phyloP scores from a whole-genome alignment of 139 green algal species.

The Closterium sp. region DNA sequence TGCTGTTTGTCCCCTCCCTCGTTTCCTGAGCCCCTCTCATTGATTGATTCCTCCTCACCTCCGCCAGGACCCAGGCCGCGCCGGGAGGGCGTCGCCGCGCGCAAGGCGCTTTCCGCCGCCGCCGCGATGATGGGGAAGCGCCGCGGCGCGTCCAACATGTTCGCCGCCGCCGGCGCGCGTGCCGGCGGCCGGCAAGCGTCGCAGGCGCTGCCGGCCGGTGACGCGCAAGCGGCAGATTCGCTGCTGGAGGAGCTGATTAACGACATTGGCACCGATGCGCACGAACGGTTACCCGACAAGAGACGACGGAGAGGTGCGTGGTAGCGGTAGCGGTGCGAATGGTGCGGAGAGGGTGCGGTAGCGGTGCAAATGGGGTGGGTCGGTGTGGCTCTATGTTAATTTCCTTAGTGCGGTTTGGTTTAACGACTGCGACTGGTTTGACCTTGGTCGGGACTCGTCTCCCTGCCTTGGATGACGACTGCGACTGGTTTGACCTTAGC shows the following conservation, averaged over 20 bases:
- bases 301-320: not conserved
- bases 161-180: not conserved
- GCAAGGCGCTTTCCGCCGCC: not conserved
- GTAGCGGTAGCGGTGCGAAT: not conserved
- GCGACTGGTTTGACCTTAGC: not conserved
- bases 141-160: not conserved
- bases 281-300: conserved; percentile 11
- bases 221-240: conserved; percentile 59
- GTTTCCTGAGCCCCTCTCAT: not conserved
- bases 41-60: not conserved
- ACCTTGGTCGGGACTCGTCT: too few relatives aligned
- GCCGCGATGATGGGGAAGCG: not conserved
- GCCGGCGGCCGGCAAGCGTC: not conserved
- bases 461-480: too few relatives aligned
- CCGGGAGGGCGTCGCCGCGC: not conserved
- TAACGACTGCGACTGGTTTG: too few relatives aligned
- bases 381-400: too few relatives aligned
- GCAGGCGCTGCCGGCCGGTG: not conserved
- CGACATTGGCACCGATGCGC: conserved; percentile 50
- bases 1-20: too few relatives aligned
- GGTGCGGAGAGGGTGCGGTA: not conserved
- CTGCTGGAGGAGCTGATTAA: conserved; percentile 79
- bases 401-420: too few relatives aligned
- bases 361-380: too few relatives aligned
- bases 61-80: not conserved